Evolutionary conservation across 1,284 basidiomycete species (phyloP).

Genomic region (Trametes pubescens): DNA sequence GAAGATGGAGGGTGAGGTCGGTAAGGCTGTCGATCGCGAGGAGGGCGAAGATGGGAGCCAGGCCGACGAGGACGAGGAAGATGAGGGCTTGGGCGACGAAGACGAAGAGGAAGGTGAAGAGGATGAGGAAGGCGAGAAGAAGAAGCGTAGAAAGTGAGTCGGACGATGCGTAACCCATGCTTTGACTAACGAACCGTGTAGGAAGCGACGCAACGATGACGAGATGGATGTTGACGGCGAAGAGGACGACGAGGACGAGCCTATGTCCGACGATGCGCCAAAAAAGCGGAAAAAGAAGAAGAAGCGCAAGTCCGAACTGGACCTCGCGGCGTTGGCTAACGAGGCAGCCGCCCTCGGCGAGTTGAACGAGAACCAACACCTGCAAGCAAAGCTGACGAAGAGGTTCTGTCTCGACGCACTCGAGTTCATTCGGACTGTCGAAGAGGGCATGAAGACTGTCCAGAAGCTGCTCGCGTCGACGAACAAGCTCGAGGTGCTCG

Average conservation of each 20-base stretch:
- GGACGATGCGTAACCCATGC: neutral
- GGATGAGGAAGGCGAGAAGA: conserved; percentile 40
- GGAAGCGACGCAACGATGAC: conserved; percentile 43
- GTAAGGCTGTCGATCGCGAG: conserved; percentile 61
- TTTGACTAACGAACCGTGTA: neutral
- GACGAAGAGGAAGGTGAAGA: conserved; percentile 43
- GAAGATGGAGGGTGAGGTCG: conserved; percentile 60
- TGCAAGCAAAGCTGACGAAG: conserved; percentile 81
- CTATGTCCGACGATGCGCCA: conserved; percentile 47
- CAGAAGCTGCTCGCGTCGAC: conserved; percentile 88
- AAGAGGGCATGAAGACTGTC: conserved; percentile 79
- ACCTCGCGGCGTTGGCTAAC: conserved; percentile 67
- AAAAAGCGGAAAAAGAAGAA: conserved; percentile 54
- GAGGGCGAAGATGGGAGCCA: conserved; percentile 50
- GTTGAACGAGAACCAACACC: conserved; percentile 70
- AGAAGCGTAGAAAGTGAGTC: conserved; percentile 45
- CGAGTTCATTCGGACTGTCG: conserved; percentile 86
- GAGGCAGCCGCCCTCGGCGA: conserved; percentile 75
- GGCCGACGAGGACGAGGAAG: conserved; percentile 39
- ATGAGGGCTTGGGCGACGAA: conserved; percentile 33
- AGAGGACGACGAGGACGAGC: conserved; percentile 42
- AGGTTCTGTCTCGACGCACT: conserved; percentile 91
- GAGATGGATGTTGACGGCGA: conserved; percentile 63
- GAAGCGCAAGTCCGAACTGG: conserved; percentile 73
- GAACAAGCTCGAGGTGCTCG: conserved; percentile 93